Evolutionary conservation across 768 basidiomycete genomes (phyloP), one percentile per base, ranked within the genome.

Genomic region (Tylopilus vinaceipallidus): DNA sequence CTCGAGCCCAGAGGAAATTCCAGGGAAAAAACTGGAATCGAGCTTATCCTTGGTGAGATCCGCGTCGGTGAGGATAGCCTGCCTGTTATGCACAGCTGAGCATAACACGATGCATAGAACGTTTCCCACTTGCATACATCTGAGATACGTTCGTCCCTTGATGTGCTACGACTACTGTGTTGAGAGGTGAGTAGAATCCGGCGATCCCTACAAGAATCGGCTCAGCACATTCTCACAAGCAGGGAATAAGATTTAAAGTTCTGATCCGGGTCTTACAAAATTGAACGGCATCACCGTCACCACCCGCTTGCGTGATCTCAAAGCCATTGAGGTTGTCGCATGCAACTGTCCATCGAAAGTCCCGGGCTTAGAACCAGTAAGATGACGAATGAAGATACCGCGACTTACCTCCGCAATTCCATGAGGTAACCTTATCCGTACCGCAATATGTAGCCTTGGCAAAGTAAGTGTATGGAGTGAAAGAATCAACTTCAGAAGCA

Each of bases 401-500:
- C 16, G 11, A 60, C 64, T 55, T 54, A 79, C 80, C 57, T 62
- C 82, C 82, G 63, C 81, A 83, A 27, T 66, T 66, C 79, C 81
- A 83, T 12, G 67, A 65, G 37, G 51, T 22, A 72, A 75, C 22
- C 56, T 36, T 5, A 68, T 54, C n/a, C 0, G 77, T 62, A 8
- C 53, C 26, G 50, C 82, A 83, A 59, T 77, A 78, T 8, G 71
- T 77, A 4, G 78, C 69, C 30, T 72, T 70, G 0, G 81, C 76
- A 55, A 75, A 81, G 54, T 66, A 66, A 6, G 77, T 74, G 63
- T 74, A 83, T 0, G 79, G 71, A 24, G 57, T 71, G 64, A 72
- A 82, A 3, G 62, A 23, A 5, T 68, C 51, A 17, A 81, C 69
- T 55, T 81, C 66, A 1, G 73, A 37, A 6, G 65, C 43, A 12